phyloP scores from a whole-genome alignment of 805 yeast species.

The Metschnikowia kunwiensis region DNA sequence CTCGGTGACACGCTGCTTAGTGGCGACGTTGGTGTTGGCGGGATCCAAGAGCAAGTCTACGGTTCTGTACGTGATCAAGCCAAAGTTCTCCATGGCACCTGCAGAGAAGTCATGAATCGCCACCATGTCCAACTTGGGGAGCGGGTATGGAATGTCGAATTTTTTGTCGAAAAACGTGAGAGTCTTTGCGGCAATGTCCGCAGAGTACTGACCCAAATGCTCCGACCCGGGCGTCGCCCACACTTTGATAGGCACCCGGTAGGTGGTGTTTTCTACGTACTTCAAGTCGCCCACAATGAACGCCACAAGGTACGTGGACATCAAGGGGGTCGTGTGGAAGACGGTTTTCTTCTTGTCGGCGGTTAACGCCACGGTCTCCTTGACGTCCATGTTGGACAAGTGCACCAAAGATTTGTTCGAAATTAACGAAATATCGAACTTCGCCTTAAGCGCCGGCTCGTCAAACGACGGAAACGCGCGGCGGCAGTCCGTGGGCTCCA shows the following conservation, averaged over 20 bases:
- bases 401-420: constrained; percentile 55
- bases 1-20: constrained; percentile 75
- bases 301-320: constrained; percentile 85
- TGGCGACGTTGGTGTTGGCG: constrained; percentile 57
- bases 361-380: constrained; percentile 39
- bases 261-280: constrained; percentile 63
- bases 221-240: constrained; percentile 79
- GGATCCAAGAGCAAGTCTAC: constrained; percentile 73
- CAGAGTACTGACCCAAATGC: constrained; percentile 67
- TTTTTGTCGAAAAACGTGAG: constrained; percentile 68
- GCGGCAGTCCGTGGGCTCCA: constrained; percentile 85
- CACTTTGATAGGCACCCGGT: constrained; percentile 73
- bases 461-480: constrained; percentile 86
- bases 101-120: constrained; percentile 83
- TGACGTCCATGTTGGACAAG: constrained; percentile 68
- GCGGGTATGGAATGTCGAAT: constrained; percentile 72
- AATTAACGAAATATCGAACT: constrained; percentile 61
- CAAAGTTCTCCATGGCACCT: constrained; percentile 91
- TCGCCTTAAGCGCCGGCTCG: constrained; percentile 77
- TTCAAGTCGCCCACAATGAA: constrained; percentile 79
- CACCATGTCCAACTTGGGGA: constrained; percentile 79
- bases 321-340: constrained; percentile 74
- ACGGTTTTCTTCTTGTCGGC: constrained; percentile 51
- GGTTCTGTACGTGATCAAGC: constrained; percentile 74
- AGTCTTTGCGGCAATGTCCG: constrained; percentile 72